Base-by-base conservation (phyloP, 306 rosid species). In the Senna tora region DNA sequence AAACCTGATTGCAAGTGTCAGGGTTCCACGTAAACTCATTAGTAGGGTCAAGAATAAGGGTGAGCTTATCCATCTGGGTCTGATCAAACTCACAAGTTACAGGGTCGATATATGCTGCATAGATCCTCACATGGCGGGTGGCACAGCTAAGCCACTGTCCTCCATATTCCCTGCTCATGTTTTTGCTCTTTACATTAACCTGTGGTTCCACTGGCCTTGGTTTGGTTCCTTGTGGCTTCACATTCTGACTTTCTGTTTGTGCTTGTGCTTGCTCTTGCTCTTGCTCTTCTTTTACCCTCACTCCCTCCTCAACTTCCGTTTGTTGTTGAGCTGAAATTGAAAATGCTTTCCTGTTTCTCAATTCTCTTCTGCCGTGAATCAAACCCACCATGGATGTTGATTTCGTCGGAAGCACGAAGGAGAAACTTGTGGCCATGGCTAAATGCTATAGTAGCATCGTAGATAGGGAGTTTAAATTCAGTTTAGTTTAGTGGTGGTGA, bases 21-120 rank as follows among this genome's bases (percentile, higher is more conserved):
- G 95, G 74, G 14, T 80, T 94, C 99, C 99, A 94, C 21, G 91
- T 83, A 58, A 94, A 94, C 83, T 91, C 99, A 65, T 94, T 64
- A n/a, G 88, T 83, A 20, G 99, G 99, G 69, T 91, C 97, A 49
- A 94, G 92, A 45, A 94, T 59, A 52, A 94, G 84, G 0, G 99
- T 82, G 63, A 94, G 97, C 77, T 89, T 94, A 75, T 94, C 97
- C 92, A 89, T 91, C 80, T 94, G 99, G 16, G 97, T 82, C 52
- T 94, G 99, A 81, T 94, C 99, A 55, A 94, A 94, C 63, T 75
- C 96, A 28, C 86, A 80, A 25, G 99, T 94, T 16, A 65, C 51
- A 38, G 67, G 67, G 34, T 62, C 67, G 10, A 62, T 62, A 39
- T 62, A 62, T 4, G 67, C 67, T 10, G 67, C 99, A 72, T 73